Percentiles rank a stretch among this genome's conserved stretches.
Conservation (phyloP, 2,329 filamentous ascomycete species). For the Seiridium unicorne region DNA sequence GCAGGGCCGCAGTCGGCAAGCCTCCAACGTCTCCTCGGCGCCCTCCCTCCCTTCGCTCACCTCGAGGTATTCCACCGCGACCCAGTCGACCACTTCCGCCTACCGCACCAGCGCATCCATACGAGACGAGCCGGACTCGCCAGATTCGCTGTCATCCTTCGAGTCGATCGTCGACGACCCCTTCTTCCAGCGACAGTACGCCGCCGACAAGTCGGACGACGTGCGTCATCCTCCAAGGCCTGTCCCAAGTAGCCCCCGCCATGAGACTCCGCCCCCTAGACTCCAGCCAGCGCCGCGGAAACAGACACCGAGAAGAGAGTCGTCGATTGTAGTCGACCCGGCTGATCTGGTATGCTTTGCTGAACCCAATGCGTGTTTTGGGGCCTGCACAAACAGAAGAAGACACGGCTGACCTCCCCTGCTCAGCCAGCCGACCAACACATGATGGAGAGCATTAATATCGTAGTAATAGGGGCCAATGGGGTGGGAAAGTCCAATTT, state of each 20-base stretch:
- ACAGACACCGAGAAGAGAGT: conserved; percentile 48
- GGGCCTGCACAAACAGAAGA: conserved; percentile 11
- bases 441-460: conserved; percentile 60
- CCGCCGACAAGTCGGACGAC: conserved; percentile 28
- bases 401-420: conserved; percentile 6
- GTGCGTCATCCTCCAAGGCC: conserved; percentile 7
- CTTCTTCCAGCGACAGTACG: conserved; percentile 49
- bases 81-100: conserved; percentile 3
- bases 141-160: conserved; percentile 44
- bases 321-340: conserved; percentile 36
- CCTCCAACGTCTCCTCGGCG: conserved; percentile 5
- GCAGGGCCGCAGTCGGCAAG: conserved; percentile 4
- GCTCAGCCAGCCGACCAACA: conserved; percentile 13
- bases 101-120: conserved; percentile 3
- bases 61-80: conserved; percentile 10
- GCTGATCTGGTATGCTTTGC: conserved; percentile 19
- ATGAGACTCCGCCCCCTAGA: conserved; percentile 37
- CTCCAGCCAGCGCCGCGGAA: conserved; percentile 43
- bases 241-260: conserved; percentile 22
- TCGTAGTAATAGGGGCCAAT: conserved; percentile 64
- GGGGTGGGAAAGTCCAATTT: conserved; percentile 69
- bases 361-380: not conserved
- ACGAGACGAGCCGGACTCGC: conserved; percentile 14
- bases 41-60: conserved; percentile 8
- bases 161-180: conserved; percentile 55